Evolutionary conservation across 139 green algal species (phyloP).

Genomic region (Tetradesmus obliquus): DNA sequence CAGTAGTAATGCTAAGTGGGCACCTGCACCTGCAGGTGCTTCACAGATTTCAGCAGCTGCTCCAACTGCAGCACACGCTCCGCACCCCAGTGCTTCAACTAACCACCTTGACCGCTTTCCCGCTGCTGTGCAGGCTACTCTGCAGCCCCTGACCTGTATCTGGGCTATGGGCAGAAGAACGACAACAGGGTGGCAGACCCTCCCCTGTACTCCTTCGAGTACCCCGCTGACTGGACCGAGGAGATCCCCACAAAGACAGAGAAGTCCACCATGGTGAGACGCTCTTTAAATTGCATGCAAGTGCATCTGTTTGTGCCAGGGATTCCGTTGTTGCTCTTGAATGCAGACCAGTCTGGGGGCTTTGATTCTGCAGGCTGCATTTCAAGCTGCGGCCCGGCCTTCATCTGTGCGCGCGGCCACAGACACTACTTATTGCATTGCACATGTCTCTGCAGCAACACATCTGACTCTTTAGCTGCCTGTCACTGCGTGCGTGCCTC

Average conservation of each 20-base stretch:
- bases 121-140: conserved; percentile 22
- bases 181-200: not conserved
- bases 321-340: not conserved
- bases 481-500: not conserved
- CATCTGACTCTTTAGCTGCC: not conserved
- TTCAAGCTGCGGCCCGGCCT: no score
- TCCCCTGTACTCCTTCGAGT: conserved; percentile 42
- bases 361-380: no score
- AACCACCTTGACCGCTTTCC: not conserved
- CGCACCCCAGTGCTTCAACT: not conserved
- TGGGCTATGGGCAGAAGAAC: conserved; percentile 29
- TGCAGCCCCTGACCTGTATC: conserved; percentile 30
- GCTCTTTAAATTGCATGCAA: no score
- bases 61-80: no score
- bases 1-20: no score
- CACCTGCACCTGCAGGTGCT: no score
- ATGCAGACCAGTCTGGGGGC: no score
- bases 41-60: no score
- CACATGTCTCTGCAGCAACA: no score
- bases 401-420: not conserved
- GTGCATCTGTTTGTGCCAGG: not conserved
- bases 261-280: conserved; percentile 42
- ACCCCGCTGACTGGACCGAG: conserved; percentile 36
- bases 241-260: conserved; percentile 39
- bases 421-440: no score